These are phyloP conservation scores for Pleurotus ostreatus DNA, from an alignment of 768 basidiomycete genomes.

Conservation along the genomic window DNA sequence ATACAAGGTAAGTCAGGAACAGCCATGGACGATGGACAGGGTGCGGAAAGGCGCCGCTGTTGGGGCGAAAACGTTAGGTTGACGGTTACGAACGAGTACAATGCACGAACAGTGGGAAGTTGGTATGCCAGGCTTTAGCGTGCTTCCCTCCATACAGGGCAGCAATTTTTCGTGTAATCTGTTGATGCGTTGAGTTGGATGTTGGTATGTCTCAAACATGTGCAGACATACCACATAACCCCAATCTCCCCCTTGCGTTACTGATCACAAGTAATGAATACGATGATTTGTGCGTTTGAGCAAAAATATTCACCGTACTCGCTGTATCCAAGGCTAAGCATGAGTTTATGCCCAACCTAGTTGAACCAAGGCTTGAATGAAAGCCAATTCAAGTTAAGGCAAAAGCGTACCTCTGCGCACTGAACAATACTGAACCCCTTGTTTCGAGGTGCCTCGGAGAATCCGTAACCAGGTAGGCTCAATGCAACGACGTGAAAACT, in stretches of 20 bases:
- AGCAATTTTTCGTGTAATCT: conserved; percentile 26
- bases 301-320: conserved; percentile 33
- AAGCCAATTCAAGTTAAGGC: not conserved
- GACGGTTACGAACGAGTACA: not conserved
- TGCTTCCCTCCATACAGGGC: conserved; percentile 30
- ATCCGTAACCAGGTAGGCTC: conserved; percentile 59
- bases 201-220: too few relatives aligned
- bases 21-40: not conserved
- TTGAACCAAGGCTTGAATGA: not conserved
- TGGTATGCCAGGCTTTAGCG: conserved; percentile 51
- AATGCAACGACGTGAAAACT: conserved; percentile 62
- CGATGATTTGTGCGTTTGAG: not conserved
- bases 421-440: conserved; percentile 44
- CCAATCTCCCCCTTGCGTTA: conserved; percentile 37
- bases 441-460: conserved; percentile 52
- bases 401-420: conserved; percentile 39
- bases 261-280: conserved; percentile 19
- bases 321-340: conserved; percentile 42
- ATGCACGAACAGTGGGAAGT: conserved; percentile 32
- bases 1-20: conserved; percentile 4
- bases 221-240: conserved; percentile 12
- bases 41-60: conserved; percentile 1
- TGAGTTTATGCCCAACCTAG: conserved; percentile 44
- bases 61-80: not conserved
- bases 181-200: too few relatives aligned